Base-by-base conservation (phyloP, 768 basidiomycete genomes). In the Boletus sp. region DNA sequence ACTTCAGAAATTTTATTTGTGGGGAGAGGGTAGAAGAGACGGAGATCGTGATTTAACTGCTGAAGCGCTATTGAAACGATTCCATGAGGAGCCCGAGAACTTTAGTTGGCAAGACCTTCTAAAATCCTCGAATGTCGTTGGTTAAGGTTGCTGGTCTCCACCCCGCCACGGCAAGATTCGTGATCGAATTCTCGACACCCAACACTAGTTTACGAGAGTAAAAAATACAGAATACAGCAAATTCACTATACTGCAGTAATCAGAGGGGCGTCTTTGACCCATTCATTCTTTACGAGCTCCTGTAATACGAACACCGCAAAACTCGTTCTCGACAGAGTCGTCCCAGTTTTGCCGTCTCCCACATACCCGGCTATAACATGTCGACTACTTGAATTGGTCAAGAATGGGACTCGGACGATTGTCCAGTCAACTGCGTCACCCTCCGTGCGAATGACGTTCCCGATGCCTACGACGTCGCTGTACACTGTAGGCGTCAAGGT, bases 21-120 rank as follows among this genome's bases (percentile, higher is more conserved):
- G 88, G 82, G 71, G 74, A 39, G 70, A 67, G 41, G 58, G 64
- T 17, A 52, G 19, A 27, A 57, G 59, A 62, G 61, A 53, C 13
- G 25, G 39, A 1, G 37, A 39, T 13, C 50, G 38, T 6, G 39
- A 50, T 15, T 42, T 34, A 2, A 27, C 46, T 2, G 58, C 69
- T 17, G 76, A 78, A 55, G 67, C 75, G 42, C 69, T 92, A 48
- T 66, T 95, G 64, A 77, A 72, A 59, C 76, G 73, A 41, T 96
- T 98, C 70, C 89, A 95, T 65, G 85, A 92, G 64, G 77, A 75
- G 30, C 92, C 93, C 3, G 75, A 79, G 35, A 77, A 85, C 47
- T 98, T 97, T 72, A 80, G 82, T 58, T 94, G 93, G 90, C 80
- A 91, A 59, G 82, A 87, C 43, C 70, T 97, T 63, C 64, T 97